These are phyloP conservation scores for Phyllosticta paracitricarpa DNA, from an alignment of 2,329 filamentous ascomycete genomes.

Conservation along the genomic window DNA sequence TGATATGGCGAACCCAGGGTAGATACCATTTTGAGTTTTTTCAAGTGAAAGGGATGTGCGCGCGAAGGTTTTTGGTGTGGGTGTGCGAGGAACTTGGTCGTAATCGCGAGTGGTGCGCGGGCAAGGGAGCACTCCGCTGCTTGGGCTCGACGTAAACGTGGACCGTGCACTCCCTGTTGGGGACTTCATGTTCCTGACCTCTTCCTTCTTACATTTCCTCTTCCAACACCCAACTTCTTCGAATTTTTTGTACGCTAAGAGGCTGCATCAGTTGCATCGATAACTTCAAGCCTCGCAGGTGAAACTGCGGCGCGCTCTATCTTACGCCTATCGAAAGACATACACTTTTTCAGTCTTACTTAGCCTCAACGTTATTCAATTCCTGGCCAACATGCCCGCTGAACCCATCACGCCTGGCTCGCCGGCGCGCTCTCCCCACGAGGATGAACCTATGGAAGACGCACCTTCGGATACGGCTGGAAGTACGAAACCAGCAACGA, in stretches of 20 bases:
- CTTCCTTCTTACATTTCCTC: neutral
- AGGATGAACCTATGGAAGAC: conserved; percentile 16
- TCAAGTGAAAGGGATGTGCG: neutral
- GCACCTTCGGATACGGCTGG: conserved; percentile 14
- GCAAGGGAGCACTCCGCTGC: too few species aligned
- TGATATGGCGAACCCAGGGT: neutral
- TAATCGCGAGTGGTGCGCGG: neutral
- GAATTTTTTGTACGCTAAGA: neutral
- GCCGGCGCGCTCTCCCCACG: conserved; percentile 24
- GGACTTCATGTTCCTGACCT: neutral
- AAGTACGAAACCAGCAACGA: conserved; percentile 27
- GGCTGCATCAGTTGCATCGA: neutral
- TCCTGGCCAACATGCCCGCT: conserved; percentile 11
- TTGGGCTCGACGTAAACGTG: neutral
- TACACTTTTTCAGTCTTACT: neutral
- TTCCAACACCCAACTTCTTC: neutral
- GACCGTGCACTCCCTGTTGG: neutral
- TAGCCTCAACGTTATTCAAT: neutral
- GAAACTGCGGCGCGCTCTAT: neutral
- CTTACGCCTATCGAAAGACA: neutral
- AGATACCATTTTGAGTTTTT: neutral
- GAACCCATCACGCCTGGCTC: conserved; percentile 16
- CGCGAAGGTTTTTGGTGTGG: neutral
- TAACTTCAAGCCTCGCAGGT: neutral
- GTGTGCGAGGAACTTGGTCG: neutral